Percentiles rank a stretch among this genome's conserved stretches.
Evolutionary conservation across 2,329 filamentous ascomycete species (phyloP).

Genomic region (Colletotrichum sp.): DNA sequence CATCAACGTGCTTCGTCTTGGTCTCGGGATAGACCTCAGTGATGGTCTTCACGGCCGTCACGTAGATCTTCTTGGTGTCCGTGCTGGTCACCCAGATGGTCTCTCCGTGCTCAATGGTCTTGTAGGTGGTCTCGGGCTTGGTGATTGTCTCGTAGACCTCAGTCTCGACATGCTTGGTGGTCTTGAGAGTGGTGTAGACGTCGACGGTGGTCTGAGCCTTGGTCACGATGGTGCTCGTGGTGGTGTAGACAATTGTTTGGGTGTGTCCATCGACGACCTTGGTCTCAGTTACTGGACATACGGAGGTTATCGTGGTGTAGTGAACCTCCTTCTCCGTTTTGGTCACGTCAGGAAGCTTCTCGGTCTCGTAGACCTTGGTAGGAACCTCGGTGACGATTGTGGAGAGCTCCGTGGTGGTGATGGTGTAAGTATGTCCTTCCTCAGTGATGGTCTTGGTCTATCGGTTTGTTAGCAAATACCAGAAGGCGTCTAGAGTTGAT

Average conservation of each 20-base stretch:
- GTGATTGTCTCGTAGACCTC: constrained; percentile 41
- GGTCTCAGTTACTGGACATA: constrained; percentile 36
- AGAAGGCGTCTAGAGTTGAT: neutral
- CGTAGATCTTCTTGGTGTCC: constrained; percentile 42
- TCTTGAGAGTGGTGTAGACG: constrained; percentile 36
- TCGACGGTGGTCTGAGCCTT: constrained; percentile 31
- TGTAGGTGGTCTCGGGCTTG: constrained; percentile 42
- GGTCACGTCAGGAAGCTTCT: constrained; percentile 38
- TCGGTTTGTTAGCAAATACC: neutral
- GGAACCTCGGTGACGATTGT: constrained; percentile 33
- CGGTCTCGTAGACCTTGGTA: constrained; percentile 37
- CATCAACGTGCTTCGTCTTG: constrained; percentile 38
- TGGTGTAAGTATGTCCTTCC: constrained; percentile 21
- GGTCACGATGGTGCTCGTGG: constrained; percentile 38
- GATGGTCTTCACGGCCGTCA: constrained; percentile 36
- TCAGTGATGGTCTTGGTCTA: constrained; percentile 8
- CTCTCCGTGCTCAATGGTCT: constrained; percentile 43
- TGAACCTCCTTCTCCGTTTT: constrained; percentile 23
- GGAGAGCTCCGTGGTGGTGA: constrained; percentile 25
- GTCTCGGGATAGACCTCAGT: constrained; percentile 46
- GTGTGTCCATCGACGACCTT: constrained; percentile 46
- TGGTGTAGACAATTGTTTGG: constrained; percentile 42
- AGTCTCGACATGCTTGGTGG: constrained; percentile 36
- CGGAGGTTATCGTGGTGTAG: constrained; percentile 36
- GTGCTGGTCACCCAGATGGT: constrained; percentile 44